These are phyloP conservation scores for Cryphonectria nitschkei DNA, from an alignment of 2,329 filamentous ascomycete genomes.

Conservation along the genomic window DNA sequence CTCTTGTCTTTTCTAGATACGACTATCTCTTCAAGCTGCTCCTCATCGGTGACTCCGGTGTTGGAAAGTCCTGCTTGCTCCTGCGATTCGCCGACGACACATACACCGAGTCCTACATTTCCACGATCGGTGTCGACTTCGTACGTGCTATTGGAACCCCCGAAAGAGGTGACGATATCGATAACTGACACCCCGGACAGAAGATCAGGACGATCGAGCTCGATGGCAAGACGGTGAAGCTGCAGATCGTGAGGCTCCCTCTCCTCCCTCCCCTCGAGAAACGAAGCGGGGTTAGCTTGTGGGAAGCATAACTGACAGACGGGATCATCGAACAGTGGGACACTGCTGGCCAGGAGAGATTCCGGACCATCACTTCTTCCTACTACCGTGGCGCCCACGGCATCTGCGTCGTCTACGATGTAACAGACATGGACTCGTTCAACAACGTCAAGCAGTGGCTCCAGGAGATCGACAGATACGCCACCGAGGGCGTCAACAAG, in stretches of 20 bases:
- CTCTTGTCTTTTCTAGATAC: constrained; percentile 69
- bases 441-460: constrained; percentile 99
- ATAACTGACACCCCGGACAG: constrained; percentile 53
- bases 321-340: constrained; percentile 73
- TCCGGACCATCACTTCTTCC: constrained; percentile 99
- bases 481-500: constrained; percentile 99
- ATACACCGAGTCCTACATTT: constrained; percentile 99
- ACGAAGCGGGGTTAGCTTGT: neutral
- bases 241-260: constrained; percentile 82
- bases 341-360: constrained; percentile 97
- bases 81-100: constrained; percentile 98
- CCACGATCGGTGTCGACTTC: constrained; percentile 98
- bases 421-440: constrained; percentile 99
- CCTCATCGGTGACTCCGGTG: constrained; percentile 99
- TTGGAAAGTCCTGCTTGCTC: constrained; percentile 98
- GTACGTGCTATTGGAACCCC: constrained; percentile 60
- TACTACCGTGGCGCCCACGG: constrained; percentile 99
- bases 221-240: constrained; percentile 99
- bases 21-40: constrained; percentile 99
- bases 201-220: constrained; percentile 99
- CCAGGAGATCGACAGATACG: constrained; percentile 98
- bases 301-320: constrained; percentile 36
- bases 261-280: neutral
- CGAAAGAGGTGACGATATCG: neutral
- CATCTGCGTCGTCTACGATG: constrained; percentile 99